Conservation (phyloP, 169 alveolate genomes). For the Pseudocohnilembus persalinus region DNA sequence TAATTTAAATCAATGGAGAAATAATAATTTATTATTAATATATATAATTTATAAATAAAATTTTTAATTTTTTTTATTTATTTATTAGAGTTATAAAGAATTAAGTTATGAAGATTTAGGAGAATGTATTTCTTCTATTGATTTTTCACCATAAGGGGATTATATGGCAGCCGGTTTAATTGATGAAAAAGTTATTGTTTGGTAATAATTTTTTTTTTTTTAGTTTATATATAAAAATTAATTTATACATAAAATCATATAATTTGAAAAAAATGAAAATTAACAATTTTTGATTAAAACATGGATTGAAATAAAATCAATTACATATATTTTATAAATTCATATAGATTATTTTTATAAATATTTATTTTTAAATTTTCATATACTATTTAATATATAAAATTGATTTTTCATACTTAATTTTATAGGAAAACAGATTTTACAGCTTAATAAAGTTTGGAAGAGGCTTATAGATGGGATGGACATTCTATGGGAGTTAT, state of each 20-base stretch:
- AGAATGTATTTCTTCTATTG: conserved; percentile 46
- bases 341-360: no score
- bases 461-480: conserved; percentile 19
- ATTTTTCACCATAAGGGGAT: conserved; percentile 30
- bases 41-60: no score
- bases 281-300: no score
- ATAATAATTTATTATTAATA: no score
- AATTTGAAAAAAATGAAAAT: not conserved
- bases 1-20: no score
- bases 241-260: not conserved
- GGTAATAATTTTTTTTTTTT: conserved; percentile 13
- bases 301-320: no score
- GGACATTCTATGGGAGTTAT: conserved; percentile 47
- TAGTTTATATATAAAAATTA: no score
- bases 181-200: conserved; percentile 44
- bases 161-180: conserved; percentile 45
- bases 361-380: no score
- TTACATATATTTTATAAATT: no score
- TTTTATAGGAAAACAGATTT: conserved; percentile 20
- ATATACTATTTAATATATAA: no score
- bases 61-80: no score
- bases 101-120: conserved; percentile 12
- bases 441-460: not conserved
- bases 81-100: not conserved
- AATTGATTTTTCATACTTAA: no score